phyloP scores from a whole-genome alignment of 345 rosid genomes.

The Salix purpurea region DNA sequence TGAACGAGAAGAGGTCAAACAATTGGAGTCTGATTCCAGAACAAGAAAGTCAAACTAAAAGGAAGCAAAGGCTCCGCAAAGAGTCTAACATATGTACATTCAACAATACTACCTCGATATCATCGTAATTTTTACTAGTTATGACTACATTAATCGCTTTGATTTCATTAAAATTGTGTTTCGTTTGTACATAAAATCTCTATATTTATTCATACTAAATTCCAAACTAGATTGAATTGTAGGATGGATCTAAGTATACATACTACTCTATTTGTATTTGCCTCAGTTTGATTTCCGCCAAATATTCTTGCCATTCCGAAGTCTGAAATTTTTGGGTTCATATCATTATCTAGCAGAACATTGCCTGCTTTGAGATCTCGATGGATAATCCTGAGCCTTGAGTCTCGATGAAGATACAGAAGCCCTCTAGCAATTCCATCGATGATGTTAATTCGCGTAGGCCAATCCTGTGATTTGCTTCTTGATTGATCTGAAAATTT shows the following conservation, averaged over 20 bases:
- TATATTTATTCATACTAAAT: too few relatives aligned
- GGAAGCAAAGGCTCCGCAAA: background rate
- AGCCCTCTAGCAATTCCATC: slow-evolving; percentile 17
- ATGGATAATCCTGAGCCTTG: slow-evolving; percentile 17
- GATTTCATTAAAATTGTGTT: too few relatives aligned
- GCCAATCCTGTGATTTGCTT: too few relatives aligned
- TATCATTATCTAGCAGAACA: slow-evolving; percentile 3
- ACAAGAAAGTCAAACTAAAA: background rate
- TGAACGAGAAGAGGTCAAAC: background rate
- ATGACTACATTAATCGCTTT: too few relatives aligned
- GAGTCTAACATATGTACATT: background rate
- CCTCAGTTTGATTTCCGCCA: slow-evolving; percentile 10
- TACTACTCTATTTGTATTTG: slow-evolving; percentile 7
- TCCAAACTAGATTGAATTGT: too few relatives aligned
- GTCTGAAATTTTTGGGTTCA: slow-evolving; percentile 18
- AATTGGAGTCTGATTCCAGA: background rate
- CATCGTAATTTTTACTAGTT: too few relatives aligned
- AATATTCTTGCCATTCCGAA: slow-evolving; percentile 16
- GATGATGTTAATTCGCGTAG: slow-evolving; percentile 6
- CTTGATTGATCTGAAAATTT: background rate
- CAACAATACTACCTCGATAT: too few relatives aligned
- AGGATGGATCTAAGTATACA: background rate
- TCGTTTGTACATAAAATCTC: too few relatives aligned
- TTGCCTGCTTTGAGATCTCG: slow-evolving; percentile 21
- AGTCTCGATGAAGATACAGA: slow-evolving; percentile 30